Conservation (phyloP, 768 basidiomycete species). For the Suillus ampliporus region DNA sequence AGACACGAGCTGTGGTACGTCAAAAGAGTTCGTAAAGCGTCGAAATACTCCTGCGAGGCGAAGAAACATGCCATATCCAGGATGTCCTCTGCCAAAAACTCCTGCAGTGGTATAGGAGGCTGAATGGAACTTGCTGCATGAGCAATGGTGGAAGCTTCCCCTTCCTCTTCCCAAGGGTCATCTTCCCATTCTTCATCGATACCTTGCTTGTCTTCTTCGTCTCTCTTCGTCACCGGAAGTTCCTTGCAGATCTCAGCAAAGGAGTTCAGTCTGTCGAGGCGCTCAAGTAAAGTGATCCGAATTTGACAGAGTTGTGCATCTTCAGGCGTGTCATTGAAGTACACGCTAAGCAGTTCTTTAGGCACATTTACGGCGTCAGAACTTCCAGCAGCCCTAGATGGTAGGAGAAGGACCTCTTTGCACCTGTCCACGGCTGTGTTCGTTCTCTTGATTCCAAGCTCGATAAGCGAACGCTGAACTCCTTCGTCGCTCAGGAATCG, state of each 20-base stretch:
- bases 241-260: slow-evolving; percentile 64
- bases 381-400: slow-evolving; percentile 18
- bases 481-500: slow-evolving; percentile 61
- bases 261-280: slow-evolving; percentile 75
- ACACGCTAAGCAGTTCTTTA: slow-evolving; percentile 43
- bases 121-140: slow-evolving; percentile 34
- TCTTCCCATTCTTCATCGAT: slow-evolving; percentile 54
- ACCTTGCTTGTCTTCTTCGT: slow-evolving; percentile 26
- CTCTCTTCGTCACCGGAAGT: slow-evolving; percentile 33
- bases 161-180: slow-evolving; percentile 71
- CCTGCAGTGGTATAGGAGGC: slow-evolving; percentile 57
- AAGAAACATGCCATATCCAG: slow-evolving; percentile 64
- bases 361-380: slow-evolving; percentile 23
- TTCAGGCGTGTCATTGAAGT: slow-evolving; percentile 60
- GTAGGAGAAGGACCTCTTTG: slow-evolving; percentile 41
- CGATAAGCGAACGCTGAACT: slow-evolving; percentile 62
- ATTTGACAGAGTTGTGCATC: slow-evolving; percentile 71
- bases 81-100: slow-evolving; percentile 68
- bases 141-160: slow-evolving; percentile 27
- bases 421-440: slow-evolving; percentile 51
- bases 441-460: slow-evolving; percentile 69
- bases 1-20: slow-evolving; percentile 59
- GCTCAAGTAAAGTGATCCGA: slow-evolving; percentile 69
- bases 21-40: slow-evolving; percentile 62
- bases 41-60: slow-evolving; percentile 65